A percentile compares a stretch with the other conserved stretches of the same genome.
These are phyloP conservation scores for Aspergillus niger DNA, from an alignment of 2,329 filamentous ascomycete species.

Conservation along the genomic window DNA sequence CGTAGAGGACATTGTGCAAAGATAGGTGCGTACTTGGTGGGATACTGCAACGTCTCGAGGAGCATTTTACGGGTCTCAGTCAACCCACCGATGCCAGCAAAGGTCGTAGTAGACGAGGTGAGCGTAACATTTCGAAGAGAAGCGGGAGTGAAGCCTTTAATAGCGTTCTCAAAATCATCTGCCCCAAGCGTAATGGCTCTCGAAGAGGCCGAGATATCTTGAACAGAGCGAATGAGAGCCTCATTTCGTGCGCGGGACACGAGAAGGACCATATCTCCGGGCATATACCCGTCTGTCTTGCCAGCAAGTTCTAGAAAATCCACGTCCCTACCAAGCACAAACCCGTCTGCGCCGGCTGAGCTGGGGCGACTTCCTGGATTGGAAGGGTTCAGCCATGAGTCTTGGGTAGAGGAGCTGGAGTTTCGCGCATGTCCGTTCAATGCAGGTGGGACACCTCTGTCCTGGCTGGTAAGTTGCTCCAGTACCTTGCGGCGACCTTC, in stretches of 20 bases:
- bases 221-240: constrained; percentile 81
- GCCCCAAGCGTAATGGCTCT: constrained; percentile 66
- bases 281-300: constrained; percentile 97
- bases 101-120: constrained; percentile 89
- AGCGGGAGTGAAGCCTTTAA: constrained; percentile 91
- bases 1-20: constrained; percentile 94
- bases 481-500: constrained; percentile 81
- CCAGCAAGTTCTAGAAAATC: constrained; percentile 93
- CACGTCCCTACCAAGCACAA: constrained; percentile 72
- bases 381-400: constrained; percentile 76
- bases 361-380: constrained; percentile 56
- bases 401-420: constrained; percentile 48
- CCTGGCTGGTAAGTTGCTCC: constrained; percentile 68
- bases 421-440: constrained; percentile 44
- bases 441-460: constrained; percentile 39
- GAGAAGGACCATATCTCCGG: constrained; percentile 83
- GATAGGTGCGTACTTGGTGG: constrained; percentile 96
- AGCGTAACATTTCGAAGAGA: constrained; percentile 92
- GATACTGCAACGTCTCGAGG: constrained; percentile 92
- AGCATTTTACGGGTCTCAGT: constrained; percentile 84
- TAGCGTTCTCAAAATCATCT: constrained; percentile 77
- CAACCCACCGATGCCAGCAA: constrained; percentile 87
- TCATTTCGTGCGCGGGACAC: constrained; percentile 88
- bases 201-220: constrained; percentile 52
- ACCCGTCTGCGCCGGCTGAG: constrained; percentile 59